These are phyloP conservation scores for Corinectria fuckeliana DNA, from an alignment of 2,329 filamentous ascomycete species.

Conservation along the genomic window DNA sequence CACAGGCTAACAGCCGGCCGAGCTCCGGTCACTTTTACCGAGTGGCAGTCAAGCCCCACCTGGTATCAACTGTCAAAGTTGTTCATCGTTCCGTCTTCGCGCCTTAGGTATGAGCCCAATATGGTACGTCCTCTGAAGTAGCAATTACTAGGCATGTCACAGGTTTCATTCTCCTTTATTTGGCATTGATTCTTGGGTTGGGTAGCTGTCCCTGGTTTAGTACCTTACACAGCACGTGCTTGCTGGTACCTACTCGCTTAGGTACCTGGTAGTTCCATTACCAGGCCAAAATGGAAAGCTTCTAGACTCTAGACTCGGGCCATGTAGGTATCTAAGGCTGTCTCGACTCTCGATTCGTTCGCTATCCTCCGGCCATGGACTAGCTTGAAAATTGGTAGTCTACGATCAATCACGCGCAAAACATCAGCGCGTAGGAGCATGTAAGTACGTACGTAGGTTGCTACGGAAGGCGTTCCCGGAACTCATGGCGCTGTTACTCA, in stretches of 20 bases:
- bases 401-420: not conserved
- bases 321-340: constrained; percentile 15
- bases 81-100: not conserved
- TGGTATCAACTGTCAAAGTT: not conserved
- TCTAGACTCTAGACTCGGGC: constrained; percentile 21
- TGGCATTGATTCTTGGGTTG: not conserved
- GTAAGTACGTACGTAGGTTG: too few relatives aligned
- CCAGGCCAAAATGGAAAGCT: constrained; percentile 29
- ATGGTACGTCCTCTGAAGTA: not conserved
- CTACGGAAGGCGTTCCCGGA: not conserved
- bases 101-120: not conserved
- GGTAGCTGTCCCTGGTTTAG: not conserved
- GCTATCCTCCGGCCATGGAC: constrained; percentile 23
- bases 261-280: too few relatives aligned
- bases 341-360: constrained; percentile 13
- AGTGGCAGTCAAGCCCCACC: constrained; percentile 4
- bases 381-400: constrained; percentile 6
- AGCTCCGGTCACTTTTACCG: constrained; percentile 24
- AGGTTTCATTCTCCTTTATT: not conserved
- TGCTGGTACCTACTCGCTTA: too few relatives aligned
- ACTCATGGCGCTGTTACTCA: not conserved
- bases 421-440: too few relatives aligned
- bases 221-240: too few relatives aligned
- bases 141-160: not conserved
- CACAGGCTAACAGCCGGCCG: constrained; percentile 19